These are phyloP conservation scores for Chlorophyllum brunneum DNA, from an alignment of 768 basidiomycete genomes.

Conservation along the genomic window DNA sequence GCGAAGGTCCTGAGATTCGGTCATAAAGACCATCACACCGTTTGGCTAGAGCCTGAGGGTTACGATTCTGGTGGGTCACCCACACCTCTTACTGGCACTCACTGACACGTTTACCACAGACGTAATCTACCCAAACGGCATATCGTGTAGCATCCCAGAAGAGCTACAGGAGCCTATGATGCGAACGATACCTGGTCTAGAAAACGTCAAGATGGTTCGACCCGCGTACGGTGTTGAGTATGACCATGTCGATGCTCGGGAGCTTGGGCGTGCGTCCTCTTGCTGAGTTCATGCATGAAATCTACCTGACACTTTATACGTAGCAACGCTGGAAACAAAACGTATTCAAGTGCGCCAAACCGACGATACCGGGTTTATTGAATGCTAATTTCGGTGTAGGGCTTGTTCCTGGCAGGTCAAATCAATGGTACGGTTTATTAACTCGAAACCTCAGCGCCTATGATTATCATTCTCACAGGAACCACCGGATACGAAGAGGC, in stretches of 20 bases:
- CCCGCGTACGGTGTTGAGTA: constrained; percentile 95
- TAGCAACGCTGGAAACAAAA: constrained; percentile 84
- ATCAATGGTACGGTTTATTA: constrained; percentile 61
- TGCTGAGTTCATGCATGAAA: not conserved
- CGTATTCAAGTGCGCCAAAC: constrained; percentile 55
- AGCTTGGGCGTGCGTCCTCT: constrained; percentile 57
- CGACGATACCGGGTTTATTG: not conserved
- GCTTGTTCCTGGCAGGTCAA: constrained; percentile 85
- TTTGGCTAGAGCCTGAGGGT: constrained; percentile 93
- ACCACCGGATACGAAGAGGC: constrained; percentile 96
- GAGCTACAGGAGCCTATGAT: constrained; percentile 83
- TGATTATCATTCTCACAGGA: constrained; percentile 31
- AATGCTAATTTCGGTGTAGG: constrained; percentile 32
- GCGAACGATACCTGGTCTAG: constrained; percentile 79
- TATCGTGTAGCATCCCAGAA: constrained; percentile 84
- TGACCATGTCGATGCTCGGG: constrained; percentile 84
- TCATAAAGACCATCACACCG: constrained; percentile 61
- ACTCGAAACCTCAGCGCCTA: not conserved
- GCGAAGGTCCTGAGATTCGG: constrained; percentile 81
- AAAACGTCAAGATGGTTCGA: constrained; percentile 76
- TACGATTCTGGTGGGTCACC: constrained; percentile 67
- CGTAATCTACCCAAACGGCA: constrained; percentile 85
- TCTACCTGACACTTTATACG: not conserved
- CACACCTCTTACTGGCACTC: constrained; percentile 2
- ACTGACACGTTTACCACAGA: constrained; percentile 37